Evolutionary conservation across 2,329 filamentous ascomycete species (phyloP).

Genomic region (Ceratocystis harringtonii): DNA sequence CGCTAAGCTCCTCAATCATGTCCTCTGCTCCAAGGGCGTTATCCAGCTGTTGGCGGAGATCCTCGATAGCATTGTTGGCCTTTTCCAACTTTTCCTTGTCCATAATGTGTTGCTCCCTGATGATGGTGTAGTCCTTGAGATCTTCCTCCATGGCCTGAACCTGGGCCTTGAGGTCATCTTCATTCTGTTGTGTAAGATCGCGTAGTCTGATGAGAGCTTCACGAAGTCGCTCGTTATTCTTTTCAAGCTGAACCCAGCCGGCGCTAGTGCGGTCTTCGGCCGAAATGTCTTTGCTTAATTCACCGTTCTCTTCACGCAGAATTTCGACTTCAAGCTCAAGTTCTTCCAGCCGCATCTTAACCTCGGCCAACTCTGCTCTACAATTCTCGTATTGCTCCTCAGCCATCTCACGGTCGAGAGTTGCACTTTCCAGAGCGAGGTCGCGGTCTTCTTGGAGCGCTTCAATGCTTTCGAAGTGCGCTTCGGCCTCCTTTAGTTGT

Average conservation of each 20-base stretch:
- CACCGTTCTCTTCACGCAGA: constrained; percentile 70
- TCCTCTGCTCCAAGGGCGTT: constrained; percentile 77
- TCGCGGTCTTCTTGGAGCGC: constrained; percentile 74
- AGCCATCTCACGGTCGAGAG: constrained; percentile 87
- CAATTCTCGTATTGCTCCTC: constrained; percentile 77
- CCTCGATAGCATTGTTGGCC: constrained; percentile 61
- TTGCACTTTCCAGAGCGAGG: constrained; percentile 67
- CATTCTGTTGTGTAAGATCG: constrained; percentile 75
- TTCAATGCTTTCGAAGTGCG: constrained; percentile 38
- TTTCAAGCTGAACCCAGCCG: constrained; percentile 83
- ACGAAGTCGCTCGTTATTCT: constrained; percentile 71
- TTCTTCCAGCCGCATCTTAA: constrained; percentile 67
- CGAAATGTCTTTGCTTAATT: constrained; percentile 70
- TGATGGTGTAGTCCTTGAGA: constrained; percentile 47
- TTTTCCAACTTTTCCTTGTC: constrained; percentile 59
- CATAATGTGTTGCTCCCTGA: constrained; percentile 55
- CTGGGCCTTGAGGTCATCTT: constrained; percentile 61
- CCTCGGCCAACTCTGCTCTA: constrained; percentile 62
- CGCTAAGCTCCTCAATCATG: constrained; percentile 83
- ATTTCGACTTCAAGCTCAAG: constrained; percentile 79
- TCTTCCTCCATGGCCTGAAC: constrained; percentile 61
- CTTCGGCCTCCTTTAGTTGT: constrained; percentile 60
- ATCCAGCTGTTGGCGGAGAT: constrained; percentile 82
- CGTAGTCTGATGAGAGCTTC: constrained; percentile 73
- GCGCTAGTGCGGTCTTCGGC: constrained; percentile 75